Evolutionary conservation across 345 rosid species (phyloP), one percentile per base, ranked within the genome.

Genomic region (Ricinus communis): DNA sequence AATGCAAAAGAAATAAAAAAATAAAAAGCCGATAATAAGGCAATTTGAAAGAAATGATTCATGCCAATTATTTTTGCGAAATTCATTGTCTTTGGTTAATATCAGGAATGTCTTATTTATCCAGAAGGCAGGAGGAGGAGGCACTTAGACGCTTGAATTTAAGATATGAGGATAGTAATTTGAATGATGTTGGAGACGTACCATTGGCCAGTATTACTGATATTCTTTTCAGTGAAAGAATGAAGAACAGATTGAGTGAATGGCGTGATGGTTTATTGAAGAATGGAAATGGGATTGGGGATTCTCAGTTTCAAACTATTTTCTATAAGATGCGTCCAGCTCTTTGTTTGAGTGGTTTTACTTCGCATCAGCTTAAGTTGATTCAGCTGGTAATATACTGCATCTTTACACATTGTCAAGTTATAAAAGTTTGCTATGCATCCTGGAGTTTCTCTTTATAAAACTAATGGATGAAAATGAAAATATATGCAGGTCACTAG

Each of bases 61-160:
- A 8, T 38, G 43, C 9, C 9, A 4, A 4, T 43, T 9, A 1
- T 43, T 18, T 56, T 27, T 33, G 11, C 6, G 31, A 49, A 53
- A 56, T 15, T 21, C 62, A 5, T 28, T 66, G 65, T 46, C 54
- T 45, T 31, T 64, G 72, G 76, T 77, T 82, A 80, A 87, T 89
- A 79, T 67, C 96, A 90, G 97, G 98, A 66, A 71, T 93, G 82
- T 88, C 96, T 82, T 93, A 93, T 87, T 82, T 94, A 82, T 94
- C 98, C 85, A 87, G 91, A 88, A 81, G 80, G 66, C 91, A 84
- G 83, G 98, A 91, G 73, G 82, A 75, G 54, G 86, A 83, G 28
- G 87, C 89, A 24, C 67, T 74, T 60, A 77, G 80, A 72, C 85
- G 57, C 46, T 62, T 88, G 74, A 77, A 77, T 62, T 69, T 25